These are phyloP conservation scores for Lactifluus rugatus DNA, from an alignment of 768 basidiomycete genomes.

Conservation along the genomic window DNA sequence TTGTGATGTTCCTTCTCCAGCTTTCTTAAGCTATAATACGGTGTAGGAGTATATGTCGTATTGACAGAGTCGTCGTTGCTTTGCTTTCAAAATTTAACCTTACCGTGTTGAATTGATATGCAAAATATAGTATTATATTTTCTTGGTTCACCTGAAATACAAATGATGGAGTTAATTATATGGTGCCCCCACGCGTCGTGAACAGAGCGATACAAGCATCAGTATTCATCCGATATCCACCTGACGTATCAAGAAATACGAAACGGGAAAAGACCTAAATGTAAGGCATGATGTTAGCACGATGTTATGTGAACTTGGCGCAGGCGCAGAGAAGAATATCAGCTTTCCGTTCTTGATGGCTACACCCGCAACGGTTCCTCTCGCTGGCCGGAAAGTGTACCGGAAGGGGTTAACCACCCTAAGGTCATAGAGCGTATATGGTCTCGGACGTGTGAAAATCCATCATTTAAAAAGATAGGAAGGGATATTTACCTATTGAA, in stretches of 20 bases:
- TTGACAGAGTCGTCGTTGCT: background rate
- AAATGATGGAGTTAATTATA: too few relatives aligned
- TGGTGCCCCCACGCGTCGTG: too few relatives aligned
- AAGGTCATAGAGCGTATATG: constrained; percentile 2
- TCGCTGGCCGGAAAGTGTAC: constrained; percentile 2
- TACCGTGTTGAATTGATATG: background rate
- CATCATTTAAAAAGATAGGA: background rate
- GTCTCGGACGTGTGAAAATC: background rate
- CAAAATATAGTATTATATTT: background rate
- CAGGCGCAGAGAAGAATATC: background rate
- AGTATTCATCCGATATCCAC: background rate
- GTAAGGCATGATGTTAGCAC: background rate
- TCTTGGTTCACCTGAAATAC: too few relatives aligned
- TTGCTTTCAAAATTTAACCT: background rate
- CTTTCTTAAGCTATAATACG: background rate
- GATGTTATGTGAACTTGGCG: too few relatives aligned
- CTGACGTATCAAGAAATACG: too few relatives aligned
- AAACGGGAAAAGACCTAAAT: background rate
- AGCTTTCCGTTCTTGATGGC: constrained; percentile 15
- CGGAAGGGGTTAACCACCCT: constrained; percentile 4
- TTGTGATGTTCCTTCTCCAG: background rate
- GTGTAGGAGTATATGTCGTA: background rate
- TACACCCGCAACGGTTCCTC: constrained; percentile 5
- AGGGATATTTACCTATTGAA: background rate
- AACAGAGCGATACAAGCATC: background rate